These are phyloP conservation scores for Thermothelomyces thermophilus DNA, from an alignment of 2,329 filamentous ascomycete species.

Conservation along the genomic window DNA sequence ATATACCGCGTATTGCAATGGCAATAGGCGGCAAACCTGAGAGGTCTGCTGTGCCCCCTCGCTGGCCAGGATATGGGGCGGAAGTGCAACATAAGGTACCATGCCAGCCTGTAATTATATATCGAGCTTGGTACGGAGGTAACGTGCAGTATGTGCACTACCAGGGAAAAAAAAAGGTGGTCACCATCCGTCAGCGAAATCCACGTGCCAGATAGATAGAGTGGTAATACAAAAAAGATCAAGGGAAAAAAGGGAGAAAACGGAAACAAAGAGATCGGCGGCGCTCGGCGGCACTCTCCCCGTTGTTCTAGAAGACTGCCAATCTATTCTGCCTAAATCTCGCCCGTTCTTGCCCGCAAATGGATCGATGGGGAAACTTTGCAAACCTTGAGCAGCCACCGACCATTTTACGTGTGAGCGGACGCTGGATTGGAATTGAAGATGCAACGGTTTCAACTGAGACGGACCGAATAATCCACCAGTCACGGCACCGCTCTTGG, in stretches of 20 bases:
- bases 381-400: neutral
- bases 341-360: neutral
- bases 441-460: neutral
- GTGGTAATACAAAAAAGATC: no score
- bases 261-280: neutral
- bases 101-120: no score
- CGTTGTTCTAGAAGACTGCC: neutral
- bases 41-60: no score
- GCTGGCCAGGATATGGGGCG: no score
- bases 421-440: neutral
- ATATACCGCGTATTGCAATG: no score
- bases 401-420: neutral
- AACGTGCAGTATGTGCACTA: no score
- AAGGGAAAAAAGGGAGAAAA: no score
- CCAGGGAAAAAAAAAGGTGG: neutral
- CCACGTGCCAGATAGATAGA: conserved; percentile 1
- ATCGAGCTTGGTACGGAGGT: no score
- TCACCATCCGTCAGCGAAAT: neutral
- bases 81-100: neutral
- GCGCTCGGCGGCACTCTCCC: neutral
- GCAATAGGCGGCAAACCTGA: no score
- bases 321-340: conserved; percentile 1
- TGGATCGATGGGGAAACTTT: neutral
- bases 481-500: neutral
- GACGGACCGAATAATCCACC: neutral